Base-by-base conservation (phyloP, 2,329 filamentous ascomycete genomes). In the Aureobasidium sp. region DNA sequence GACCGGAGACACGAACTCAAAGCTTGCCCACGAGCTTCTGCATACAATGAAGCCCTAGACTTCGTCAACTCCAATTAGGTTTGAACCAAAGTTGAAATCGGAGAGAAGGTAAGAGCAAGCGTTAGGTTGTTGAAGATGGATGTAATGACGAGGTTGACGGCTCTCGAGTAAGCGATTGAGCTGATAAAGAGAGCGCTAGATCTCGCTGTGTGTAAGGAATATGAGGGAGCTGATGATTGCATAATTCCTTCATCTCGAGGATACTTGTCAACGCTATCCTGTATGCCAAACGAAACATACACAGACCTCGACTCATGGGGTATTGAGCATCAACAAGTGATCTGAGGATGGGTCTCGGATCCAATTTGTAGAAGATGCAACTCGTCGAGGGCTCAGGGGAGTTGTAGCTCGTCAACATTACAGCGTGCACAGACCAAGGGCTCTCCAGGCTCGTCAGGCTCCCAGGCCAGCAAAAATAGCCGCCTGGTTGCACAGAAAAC, bases 81-180 rank as follows among this genome's bases (percentile, higher is more conserved):
- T 15, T 3, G 6, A 5, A 37, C 34, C 34, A 37, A 15, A 37
- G 12, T 37, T 13, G 15, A 37, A 2, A 15, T 15, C 13, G 15
- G 2, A 37, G 34, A 15, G 12, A 37, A 15, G 13, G 34, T 15
- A 37, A 37, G 34, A 37, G 34, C 6, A 37, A 37, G 34, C 13
- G 34, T 37, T 13, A 37, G 34, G 34, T 5, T 37, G 34, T 13
- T 1, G 92, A 86, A 68, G 66, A 86, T 97, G 72, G 88, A 89
- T 39, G 80, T 94, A 37, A 87, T 90, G 73, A 88, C 91, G 5
- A 97, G 97, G 76, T 78, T 97, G 67, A 85, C 82, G 34, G 91
- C 89, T 5, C 76, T 97, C 63, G 87, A 88, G 65, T 84, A 92
- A 69, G 87, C 87, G 65, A 80, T 96, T 24, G 79, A 81, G 63